Evolutionary conservation across 441 rosid genomes (phyloP), one percentile per base, ranked within the genome.

Genomic region (Melastoma candidum): DNA sequence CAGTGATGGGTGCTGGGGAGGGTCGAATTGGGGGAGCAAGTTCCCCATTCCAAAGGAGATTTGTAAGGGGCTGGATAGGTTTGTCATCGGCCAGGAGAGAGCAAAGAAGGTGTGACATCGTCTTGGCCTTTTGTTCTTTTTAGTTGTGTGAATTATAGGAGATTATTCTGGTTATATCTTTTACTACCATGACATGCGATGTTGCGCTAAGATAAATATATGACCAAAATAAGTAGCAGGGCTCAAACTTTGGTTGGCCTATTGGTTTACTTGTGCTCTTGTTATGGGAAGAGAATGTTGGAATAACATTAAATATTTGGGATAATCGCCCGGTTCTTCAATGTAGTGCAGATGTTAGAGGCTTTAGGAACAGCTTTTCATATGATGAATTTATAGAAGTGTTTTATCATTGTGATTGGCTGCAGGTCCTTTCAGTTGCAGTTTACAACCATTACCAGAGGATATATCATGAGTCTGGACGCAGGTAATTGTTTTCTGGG

Each of bases 361-460:
- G 41, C 41, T 32, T 32, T 32, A 32, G 6, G 8, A 32, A 32
- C 41, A 32, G 6, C 8, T 32, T 32, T 32, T 32, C 41, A 32
- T 26, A 14, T 14, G 26, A n/a, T 24, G 26, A 14, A 48, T 24
- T 48, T 11, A 48, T 26, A 0, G 12, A 7, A 26, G 8, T 26
- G 26, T 48, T 46, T 44, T 11, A 25, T 26, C 62, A 39, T 46
- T 46, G 49, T 32, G 6, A 32, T 32, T 63, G 43, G 54, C 57
- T 71, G 50, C 81, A 92, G 98, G 96, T 92, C 66, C 95, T 92
- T 46, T 75, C 98, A 2, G 98, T 87, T 62, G 98, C 95, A 14
- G 96, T 92, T 57, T 92, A 85, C 80, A 92, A 92, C 76, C 98
- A 92, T 71, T 92, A 87, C 63, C 85, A 79, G 79, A 84, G 98